phyloP scores from a whole-genome alignment of 2,329 filamentous ascomycete genomes.

The Pseudodiploospora longispora region DNA sequence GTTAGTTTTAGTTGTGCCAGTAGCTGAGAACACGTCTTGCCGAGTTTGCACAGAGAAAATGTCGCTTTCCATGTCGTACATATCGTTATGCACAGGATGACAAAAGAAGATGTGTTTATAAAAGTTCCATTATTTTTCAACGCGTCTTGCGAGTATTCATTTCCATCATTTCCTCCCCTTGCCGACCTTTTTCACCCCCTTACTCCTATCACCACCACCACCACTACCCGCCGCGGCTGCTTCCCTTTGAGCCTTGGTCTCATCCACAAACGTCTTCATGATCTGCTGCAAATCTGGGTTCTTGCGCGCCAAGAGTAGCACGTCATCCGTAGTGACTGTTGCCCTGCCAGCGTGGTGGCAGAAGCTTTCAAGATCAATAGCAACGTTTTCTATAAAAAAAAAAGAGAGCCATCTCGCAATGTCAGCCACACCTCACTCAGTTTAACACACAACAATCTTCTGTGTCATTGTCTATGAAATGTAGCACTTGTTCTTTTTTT shows the following conservation, averaged over 20 bases:
- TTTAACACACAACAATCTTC: not conserved
- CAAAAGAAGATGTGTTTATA: no score
- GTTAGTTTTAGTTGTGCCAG: no score
- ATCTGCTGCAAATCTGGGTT: slow-evolving; percentile 79
- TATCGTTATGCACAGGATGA: no score
- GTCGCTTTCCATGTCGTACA: no score
- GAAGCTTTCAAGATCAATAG: slow-evolving; percentile 48
- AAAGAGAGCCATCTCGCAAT: not conserved
- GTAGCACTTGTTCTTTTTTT: not conserved
- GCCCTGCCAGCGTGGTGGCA: slow-evolving; percentile 71
- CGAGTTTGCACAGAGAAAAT: no score
- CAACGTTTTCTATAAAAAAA: slow-evolving; percentile 41
- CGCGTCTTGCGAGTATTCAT: no score
- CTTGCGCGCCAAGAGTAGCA: slow-evolving; percentile 75
- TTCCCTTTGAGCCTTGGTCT: slow-evolving; percentile 38
- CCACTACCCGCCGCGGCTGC: slow-evolving; percentile 15
- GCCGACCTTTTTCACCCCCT: not conserved
- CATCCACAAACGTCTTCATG: slow-evolving; percentile 60
- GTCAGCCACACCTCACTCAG: not conserved
- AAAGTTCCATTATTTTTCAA: no score
- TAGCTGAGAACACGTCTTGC: no score
- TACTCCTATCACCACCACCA: slow-evolving; percentile 26
- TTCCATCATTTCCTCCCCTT: no score
- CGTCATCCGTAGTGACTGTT: slow-evolving; percentile 77
- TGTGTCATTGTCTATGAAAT: not conserved